Conservation (phyloP, 495 filamentous ascomycete species). For the Xylaria longipes region DNA sequence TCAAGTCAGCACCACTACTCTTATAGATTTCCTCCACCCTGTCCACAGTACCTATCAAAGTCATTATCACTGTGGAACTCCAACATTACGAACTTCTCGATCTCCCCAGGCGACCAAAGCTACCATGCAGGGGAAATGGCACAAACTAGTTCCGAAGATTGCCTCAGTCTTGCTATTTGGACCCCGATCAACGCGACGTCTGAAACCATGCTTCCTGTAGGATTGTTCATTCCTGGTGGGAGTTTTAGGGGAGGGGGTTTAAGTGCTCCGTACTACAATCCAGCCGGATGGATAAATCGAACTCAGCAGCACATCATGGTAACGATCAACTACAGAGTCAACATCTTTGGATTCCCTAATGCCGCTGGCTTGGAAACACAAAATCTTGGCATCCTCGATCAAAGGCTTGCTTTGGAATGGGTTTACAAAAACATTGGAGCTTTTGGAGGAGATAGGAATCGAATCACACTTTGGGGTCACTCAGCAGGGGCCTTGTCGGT, state of each 20-base stretch:
- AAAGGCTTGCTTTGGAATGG: constrained; percentile 68
- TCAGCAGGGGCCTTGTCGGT: constrained; percentile 52
- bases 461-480: constrained; percentile 64
- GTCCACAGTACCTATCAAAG: constrained; percentile 43
- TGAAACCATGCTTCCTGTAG: constrained; percentile 49
- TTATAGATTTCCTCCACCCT: constrained; percentile 45
- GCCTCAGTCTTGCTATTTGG: constrained; percentile 62
- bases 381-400: constrained; percentile 64
- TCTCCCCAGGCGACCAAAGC: constrained; percentile 42
- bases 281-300: constrained; percentile 48
- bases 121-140: constrained; percentile 41
- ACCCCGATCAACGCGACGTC: constrained; percentile 44
- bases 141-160: constrained; percentile 55
- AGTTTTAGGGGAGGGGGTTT: constrained; percentile 50
- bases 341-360: constrained; percentile 67
- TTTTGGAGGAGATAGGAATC: constrained; percentile 69
- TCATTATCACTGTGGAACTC: constrained; percentile 43
- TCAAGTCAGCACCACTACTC: constrained; percentile 41
- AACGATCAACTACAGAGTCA: constrained; percentile 65
- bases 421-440: constrained; percentile 68
- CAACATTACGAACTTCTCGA: constrained; percentile 44
- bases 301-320: constrained; percentile 61
- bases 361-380: constrained; percentile 42
- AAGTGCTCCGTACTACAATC: constrained; percentile 52
- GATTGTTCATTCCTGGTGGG: constrained; percentile 57